These are phyloP conservation scores for Fusarium chaquense DNA, from an alignment of 2,329 filamentous ascomycete species.

Conservation along the genomic window DNA sequence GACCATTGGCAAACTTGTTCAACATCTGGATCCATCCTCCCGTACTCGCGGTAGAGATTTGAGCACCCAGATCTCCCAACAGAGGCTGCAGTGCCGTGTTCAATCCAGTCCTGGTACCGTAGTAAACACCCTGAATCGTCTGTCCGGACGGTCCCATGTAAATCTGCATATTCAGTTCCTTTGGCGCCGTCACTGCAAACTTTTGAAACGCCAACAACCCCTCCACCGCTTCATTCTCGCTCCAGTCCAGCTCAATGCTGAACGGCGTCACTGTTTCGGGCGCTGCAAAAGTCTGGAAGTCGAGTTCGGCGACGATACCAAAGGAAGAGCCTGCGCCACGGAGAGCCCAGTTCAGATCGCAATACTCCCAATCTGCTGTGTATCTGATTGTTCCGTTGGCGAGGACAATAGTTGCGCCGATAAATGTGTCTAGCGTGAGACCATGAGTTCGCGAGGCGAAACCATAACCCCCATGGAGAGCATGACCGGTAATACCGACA, in stretches of 20 bases:
- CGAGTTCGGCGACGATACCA: constrained; percentile 49
- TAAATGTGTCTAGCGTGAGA: constrained; percentile 48
- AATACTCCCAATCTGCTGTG: constrained; percentile 41
- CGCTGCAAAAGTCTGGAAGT: constrained; percentile 46
- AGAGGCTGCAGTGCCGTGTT: constrained; percentile 36
- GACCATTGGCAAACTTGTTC: constrained; percentile 36
- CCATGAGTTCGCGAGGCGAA: constrained; percentile 48
- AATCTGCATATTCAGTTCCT: constrained; percentile 49
- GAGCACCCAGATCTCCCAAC: constrained; percentile 28
- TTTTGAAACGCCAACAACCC: constrained; percentile 47
- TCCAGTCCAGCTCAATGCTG: constrained; percentile 41
- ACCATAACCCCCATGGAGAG: constrained; percentile 50
- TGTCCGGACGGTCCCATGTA: constrained; percentile 36
- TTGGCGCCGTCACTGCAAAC: constrained; percentile 39
- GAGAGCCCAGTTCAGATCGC: constrained; percentile 50
- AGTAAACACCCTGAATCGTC: constrained; percentile 49
- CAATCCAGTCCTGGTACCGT: constrained; percentile 39
- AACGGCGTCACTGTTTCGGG: constrained; percentile 41
- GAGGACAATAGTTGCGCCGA: constrained; percentile 48
- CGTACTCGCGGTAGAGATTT: constrained; percentile 20
- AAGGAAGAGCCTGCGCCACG: constrained; percentile 51
- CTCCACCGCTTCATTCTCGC: constrained; percentile 22
- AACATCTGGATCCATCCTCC: constrained; percentile 48
- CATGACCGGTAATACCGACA: constrained; percentile 49
- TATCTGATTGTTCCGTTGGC: constrained; percentile 44